Conservation (phyloP, 1,284 basidiomycete genomes). For the Boletus albobrunnescens region DNA sequence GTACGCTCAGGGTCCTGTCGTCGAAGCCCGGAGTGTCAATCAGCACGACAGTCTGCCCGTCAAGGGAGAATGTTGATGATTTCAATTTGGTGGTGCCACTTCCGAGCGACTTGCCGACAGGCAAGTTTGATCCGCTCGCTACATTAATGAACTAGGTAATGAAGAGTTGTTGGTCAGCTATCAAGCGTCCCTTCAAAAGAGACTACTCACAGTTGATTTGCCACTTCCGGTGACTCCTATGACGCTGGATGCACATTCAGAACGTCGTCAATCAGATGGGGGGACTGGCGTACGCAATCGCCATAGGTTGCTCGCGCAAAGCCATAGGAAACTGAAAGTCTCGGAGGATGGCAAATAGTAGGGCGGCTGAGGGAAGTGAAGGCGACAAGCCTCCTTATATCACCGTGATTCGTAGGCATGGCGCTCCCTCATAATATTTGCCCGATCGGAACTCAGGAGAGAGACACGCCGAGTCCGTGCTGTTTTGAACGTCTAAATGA, state of each 20-base stretch:
- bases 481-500: conserved; percentile 17
- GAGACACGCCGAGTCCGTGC: conserved; percentile 19
- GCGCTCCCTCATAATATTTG: conserved; percentile 7
- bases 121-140: conserved; percentile 29
- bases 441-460: conserved; percentile 11
- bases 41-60: conserved; percentile 25
- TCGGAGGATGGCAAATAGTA: neutral
- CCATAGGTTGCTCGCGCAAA: conserved; percentile 11
- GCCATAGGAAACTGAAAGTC: conserved; percentile 10
- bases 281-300: conserved; percentile 22
- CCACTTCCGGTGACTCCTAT: conserved; percentile 42
- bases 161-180: conserved; percentile 2
- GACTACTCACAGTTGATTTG: conserved; percentile 37
- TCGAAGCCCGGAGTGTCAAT: conserved; percentile 40
- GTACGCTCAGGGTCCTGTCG: conserved; percentile 28
- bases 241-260: conserved; percentile 27
- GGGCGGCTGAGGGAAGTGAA: conserved; percentile 1
- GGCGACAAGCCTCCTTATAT: conserved; percentile 18
- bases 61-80: conserved; percentile 23
- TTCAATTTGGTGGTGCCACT: conserved; percentile 24
- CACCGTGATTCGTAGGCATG: conserved; percentile 7
- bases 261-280: neutral
- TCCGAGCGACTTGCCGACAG: conserved; percentile 16
- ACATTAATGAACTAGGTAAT: conserved; percentile 32
- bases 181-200: neutral